Evolutionary conservation across 2,329 filamentous ascomycete species (phyloP).

Genomic region (Botrytis fragariae): DNA sequence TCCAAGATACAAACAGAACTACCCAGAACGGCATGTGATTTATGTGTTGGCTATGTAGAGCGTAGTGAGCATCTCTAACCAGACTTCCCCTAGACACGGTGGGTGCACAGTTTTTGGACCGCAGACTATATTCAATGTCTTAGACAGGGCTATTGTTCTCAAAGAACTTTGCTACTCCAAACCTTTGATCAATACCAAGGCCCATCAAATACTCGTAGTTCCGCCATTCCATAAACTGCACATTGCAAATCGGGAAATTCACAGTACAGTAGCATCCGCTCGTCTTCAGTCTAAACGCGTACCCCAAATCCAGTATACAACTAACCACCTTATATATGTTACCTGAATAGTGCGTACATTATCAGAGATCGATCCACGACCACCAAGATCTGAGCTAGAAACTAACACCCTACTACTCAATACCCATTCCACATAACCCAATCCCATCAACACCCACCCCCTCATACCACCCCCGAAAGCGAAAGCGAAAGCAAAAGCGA

Average conservation of each 20-base stretch:
- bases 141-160: not conserved
- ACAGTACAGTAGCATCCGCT: not conserved
- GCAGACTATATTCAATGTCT: not conserved
- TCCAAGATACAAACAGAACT: not conserved
- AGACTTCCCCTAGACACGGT: not conserved
- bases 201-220: not conserved
- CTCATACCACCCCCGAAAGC: no score
- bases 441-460: no score
- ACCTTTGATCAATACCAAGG: fast-evolving
- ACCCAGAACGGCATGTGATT: no score
- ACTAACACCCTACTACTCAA: no score
- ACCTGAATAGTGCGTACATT: no score
- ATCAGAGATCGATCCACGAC: no score
- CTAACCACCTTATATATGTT: no score
- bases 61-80: not conserved
- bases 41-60: not conserved
- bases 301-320: no score
- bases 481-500: no score
- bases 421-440: no score
- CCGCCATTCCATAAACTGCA: no score
- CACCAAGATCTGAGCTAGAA: no score
- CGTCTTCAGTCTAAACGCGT: not conserved
- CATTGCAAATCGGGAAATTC: not conserved
- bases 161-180: not conserved
- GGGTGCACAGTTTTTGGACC: not conserved